Conservation (phyloP, 1,284 basidiomycete species). For the Fistulinella cinereoalba region DNA sequence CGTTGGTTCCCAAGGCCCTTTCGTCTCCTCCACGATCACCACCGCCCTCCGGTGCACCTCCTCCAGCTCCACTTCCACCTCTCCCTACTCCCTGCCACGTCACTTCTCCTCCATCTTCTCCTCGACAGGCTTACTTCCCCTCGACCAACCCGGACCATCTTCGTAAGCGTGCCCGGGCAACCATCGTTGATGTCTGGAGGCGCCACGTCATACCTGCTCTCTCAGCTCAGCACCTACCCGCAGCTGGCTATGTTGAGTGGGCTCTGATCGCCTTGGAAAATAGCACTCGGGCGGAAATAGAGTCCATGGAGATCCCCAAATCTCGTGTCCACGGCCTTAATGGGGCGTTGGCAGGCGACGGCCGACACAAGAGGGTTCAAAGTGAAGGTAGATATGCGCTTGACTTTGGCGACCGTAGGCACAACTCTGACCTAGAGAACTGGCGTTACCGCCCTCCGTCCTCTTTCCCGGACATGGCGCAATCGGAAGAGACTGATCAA, state of each 20-base stretch:
- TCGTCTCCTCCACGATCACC: conserved; percentile 18
- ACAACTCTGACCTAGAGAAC: conserved; percentile 8
- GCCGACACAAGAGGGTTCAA: too few relatives aligned
- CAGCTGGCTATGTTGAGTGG: conserved; percentile 32
- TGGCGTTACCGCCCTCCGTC: conserved; percentile 23
- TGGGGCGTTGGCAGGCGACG: too few relatives aligned
- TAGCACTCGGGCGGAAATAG: conserved; percentile 6
- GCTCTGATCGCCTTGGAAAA: conserved; percentile 21
- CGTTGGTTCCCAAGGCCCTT: conserved; percentile 37
- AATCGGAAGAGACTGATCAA: conserved; percentile 22
- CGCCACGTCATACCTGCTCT: conserved; percentile 48
- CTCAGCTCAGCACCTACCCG: conserved; percentile 22
- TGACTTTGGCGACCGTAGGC: conserved; percentile 14
- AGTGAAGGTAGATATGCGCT: too few relatives aligned
- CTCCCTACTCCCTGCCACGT: conserved; percentile 17
- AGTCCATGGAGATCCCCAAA: too few relatives aligned
- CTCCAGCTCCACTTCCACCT: conserved; percentile 24
- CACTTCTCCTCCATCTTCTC: conserved; percentile 5
- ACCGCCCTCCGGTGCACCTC: conserved; percentile 30
- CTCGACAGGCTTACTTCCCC: conserved; percentile 11
- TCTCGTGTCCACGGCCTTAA: too few relatives aligned
- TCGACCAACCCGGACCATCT: conserved; percentile 40
- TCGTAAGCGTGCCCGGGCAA: conserved; percentile 67
- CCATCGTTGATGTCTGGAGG: conserved; percentile 73
- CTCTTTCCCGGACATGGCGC: conserved; percentile 14